Conservation (phyloP, 2,329 filamentous ascomycete genomes). For the Beauveria sp. region DNA sequence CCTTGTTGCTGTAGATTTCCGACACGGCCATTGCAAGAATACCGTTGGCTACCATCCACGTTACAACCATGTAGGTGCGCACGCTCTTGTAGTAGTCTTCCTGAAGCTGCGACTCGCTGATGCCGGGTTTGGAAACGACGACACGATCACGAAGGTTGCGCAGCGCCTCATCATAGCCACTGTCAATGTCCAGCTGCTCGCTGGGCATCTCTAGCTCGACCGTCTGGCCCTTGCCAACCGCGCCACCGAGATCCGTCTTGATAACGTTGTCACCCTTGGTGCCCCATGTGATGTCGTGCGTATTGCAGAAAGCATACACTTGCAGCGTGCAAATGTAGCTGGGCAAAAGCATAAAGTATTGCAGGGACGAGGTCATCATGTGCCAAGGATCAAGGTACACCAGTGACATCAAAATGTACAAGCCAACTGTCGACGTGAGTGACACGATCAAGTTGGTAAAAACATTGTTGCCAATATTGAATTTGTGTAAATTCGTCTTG, state of each 20-base stretch:
- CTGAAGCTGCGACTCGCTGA: constrained; percentile 76
- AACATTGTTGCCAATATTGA: constrained; percentile 71
- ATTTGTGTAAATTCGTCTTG: constrained; percentile 32
- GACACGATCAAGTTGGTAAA: constrained; percentile 94
- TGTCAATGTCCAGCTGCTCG: constrained; percentile 97
- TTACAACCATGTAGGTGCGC: constrained; percentile 93
- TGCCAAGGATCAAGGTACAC: constrained; percentile 98
- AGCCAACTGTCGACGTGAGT: constrained; percentile 76
- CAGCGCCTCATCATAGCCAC: constrained; percentile 91
- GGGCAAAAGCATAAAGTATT: constrained; percentile 90
- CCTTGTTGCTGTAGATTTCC: constrained; percentile 68
- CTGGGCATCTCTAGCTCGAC: constrained; percentile 97
- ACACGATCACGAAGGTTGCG: constrained; percentile 91
- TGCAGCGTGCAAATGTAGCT: constrained; percentile 95
- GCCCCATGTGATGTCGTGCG: constrained; percentile 97
- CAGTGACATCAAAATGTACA: constrained; percentile 96
- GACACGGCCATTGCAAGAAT: constrained; percentile 88
- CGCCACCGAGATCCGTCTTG: constrained; percentile 84
- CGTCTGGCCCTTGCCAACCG: constrained; percentile 67
- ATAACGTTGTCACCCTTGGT: constrained; percentile 97
- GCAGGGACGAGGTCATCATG: constrained; percentile 85
- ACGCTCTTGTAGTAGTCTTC: constrained; percentile 98
- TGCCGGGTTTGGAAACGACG: constrained; percentile 58
- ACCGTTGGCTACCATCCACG: constrained; percentile 89
- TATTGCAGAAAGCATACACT: constrained; percentile 98